Base-by-base conservation (phyloP, 2,329 filamentous ascomycete species). In the Beauveria sp. region DNA sequence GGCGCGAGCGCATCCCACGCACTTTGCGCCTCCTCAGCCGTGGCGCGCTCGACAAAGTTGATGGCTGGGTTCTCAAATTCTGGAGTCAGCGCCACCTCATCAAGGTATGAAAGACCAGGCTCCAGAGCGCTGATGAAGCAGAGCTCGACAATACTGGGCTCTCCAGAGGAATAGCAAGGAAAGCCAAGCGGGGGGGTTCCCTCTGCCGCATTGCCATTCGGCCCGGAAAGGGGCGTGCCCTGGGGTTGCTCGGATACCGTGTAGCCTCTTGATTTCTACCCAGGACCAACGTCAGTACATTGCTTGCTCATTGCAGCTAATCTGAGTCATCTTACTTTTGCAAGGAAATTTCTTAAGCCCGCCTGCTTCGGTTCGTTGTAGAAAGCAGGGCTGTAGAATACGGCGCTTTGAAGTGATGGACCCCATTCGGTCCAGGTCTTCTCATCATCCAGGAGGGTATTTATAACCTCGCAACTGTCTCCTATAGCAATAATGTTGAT, bases 401-500 rank as follows among this genome's bases (percentile, higher is more conserved):
- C 75, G 64, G 87, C 73, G 3, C 79, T 77, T 47, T 74, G 75
- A 57, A 87, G 66, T 24, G 75, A 74, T 0, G 54, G 51, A 1
- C 75, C 74, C 74, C 81, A 78, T 20, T 60, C 68, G 3, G 65
- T 62, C 79, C 82, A 87, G 70, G 76, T 80, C 71, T 77, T 78
- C 10, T 82, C 70, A 3, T 79, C 66, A 42, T 86, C 79, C 10
- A 95, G 76, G 64, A 88, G 87, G 16, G 74, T 68, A 30, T 87
- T 72, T 0, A 85, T 76, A 1, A 79, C 74, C 38, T 86, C 79
- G 0, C 85, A 86, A 3, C 86, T 86, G 60, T 89, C 85, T 1
- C 88, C 86, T 18, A 95, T 75, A 1, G 83, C 90, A 53, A 96
- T 78, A 38, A 96, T 70, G 69, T 92, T 86, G 22, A 96, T 69